These are phyloP conservation scores for Grosmannia huntii DNA, from an alignment of 2,329 filamentous ascomycete species.

Conservation along the genomic window DNA sequence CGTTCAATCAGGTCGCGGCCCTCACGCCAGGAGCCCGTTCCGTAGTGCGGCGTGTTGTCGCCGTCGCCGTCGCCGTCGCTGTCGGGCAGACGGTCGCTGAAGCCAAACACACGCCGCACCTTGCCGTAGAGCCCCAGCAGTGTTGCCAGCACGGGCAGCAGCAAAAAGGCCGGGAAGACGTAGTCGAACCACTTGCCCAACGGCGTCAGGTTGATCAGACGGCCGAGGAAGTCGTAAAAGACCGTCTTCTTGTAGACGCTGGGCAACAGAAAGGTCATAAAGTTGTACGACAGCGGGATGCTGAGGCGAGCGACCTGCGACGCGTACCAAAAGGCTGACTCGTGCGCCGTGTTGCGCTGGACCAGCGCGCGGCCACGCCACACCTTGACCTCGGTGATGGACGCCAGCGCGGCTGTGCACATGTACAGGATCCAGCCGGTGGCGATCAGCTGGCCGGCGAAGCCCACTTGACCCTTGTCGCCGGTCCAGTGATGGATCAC, in stretches of 20 bases:
- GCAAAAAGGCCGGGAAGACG: slow-evolving; percentile 77
- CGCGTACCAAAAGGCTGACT: slow-evolving; percentile 92
- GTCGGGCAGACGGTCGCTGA: slow-evolving; percentile 59
- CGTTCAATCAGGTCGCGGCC: slow-evolving; percentile 82
- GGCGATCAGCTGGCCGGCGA: slow-evolving; percentile 74
- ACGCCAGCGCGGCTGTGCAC: slow-evolving; percentile 77
- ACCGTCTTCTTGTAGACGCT: slow-evolving; percentile 62
- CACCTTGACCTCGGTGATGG: slow-evolving; percentile 87
- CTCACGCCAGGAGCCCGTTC: slow-evolving; percentile 79
- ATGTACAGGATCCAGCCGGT: slow-evolving; percentile 91
- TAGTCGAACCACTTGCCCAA: slow-evolving; percentile 76
- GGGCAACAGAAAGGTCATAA: slow-evolving; percentile 73
- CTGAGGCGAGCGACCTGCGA: slow-evolving; percentile 86
- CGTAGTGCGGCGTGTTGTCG: slow-evolving; percentile 56
- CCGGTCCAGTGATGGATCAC: slow-evolving; percentile 66
- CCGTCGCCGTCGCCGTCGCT: slow-evolving; percentile 62
- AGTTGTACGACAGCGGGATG: slow-evolving; percentile 91
- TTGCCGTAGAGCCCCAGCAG: slow-evolving; percentile 82
- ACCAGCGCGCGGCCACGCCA: slow-evolving; percentile 93
- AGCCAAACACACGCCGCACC: slow-evolving; percentile 64
- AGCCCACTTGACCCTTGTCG: slow-evolving; percentile 63
- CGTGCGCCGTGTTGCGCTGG: slow-evolving; percentile 77
- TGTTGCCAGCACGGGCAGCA: slow-evolving; percentile 74
- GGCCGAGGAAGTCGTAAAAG: slow-evolving; percentile 79
- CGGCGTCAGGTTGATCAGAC: slow-evolving; percentile 69